Evolutionary conservation across 805 yeast species (phyloP).

Genomic region (Schwanniomyces sp.): DNA sequence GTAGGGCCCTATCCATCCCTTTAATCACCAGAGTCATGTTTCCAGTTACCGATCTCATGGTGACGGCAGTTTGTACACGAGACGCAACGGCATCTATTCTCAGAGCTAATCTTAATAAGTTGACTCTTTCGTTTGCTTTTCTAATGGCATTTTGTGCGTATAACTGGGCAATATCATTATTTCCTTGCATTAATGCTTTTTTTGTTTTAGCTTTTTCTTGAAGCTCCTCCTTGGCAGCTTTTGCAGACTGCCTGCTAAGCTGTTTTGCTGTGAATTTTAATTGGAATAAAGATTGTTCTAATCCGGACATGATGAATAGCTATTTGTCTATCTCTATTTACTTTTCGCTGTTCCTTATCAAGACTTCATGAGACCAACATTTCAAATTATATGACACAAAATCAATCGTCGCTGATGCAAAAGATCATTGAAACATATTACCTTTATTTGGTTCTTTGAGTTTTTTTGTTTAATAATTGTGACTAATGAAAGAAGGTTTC

Average conservation of each 20-base stretch:
- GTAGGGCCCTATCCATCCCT: slow-evolving; percentile 96
- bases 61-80: slow-evolving; percentile 95
- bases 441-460: too few species aligned
- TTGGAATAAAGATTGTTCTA: slow-evolving; percentile 59
- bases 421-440: too few species aligned
- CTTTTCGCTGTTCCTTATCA: not conserved
- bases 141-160: slow-evolving; percentile 97
- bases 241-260: slow-evolving; percentile 82
- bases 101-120: slow-evolving; percentile 77
- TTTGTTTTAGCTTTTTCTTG: slow-evolving; percentile 86
- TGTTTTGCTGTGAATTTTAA: slow-evolving; percentile 91
- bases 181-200: slow-evolving; percentile 82
- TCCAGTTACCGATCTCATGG: slow-evolving; percentile 93
- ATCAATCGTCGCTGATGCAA: too few species aligned
- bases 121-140: slow-evolving; percentile 82
- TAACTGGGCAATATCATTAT: slow-evolving; percentile 87
- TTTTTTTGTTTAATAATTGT: too few species aligned
- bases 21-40: slow-evolving; percentile 90
- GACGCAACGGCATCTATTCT: slow-evolving; percentile 95
- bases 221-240: slow-evolving; percentile 87
- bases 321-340: not conserved
- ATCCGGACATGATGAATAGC: slow-evolving; percentile 30
- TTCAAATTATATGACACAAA: not conserved
- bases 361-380: not conserved
- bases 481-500: too few species aligned